Percentiles rank a stretch among this genome's conserved stretches.
phyloP scores from a whole-genome alignment of 2,329 filamentous ascomycete genomes.

The Alternaria novae-zelandiae region DNA sequence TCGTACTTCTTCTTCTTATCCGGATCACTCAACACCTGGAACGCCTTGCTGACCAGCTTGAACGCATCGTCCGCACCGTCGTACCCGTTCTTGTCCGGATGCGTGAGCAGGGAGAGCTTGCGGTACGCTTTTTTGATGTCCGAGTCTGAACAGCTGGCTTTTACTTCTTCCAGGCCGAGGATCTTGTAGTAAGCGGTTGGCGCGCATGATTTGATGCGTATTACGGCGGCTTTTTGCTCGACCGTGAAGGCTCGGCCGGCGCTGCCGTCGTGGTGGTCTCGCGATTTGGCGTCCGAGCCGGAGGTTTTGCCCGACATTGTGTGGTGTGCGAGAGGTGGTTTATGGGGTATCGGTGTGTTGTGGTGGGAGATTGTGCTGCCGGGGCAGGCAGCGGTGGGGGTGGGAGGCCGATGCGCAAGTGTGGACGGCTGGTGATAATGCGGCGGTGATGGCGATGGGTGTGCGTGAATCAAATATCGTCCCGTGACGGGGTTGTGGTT shows the following conservation, averaged over 20 bases:
- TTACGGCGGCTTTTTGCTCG: constrained; percentile 89
- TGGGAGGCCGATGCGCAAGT: constrained; percentile 10
- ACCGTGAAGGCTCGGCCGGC: constrained; percentile 79
- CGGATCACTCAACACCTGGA: constrained; percentile 88
- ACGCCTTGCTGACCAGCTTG: constrained; percentile 95
- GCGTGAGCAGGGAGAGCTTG: constrained; percentile 90
- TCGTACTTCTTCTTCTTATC: constrained; percentile 93
- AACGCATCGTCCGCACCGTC: constrained; percentile 96
- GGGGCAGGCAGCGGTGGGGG: constrained; percentile 9
- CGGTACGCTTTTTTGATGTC: constrained; percentile 99
- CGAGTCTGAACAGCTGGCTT: constrained; percentile 71
- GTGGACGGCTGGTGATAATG: constrained; percentile 1
- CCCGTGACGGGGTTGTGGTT: neutral
- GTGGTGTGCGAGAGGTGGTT: constrained; percentile 19
- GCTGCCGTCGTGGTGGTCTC: constrained; percentile 78
- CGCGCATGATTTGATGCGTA: constrained; percentile 83
- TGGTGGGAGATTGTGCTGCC: constrained; percentile 11
- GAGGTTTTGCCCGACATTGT: constrained; percentile 53
- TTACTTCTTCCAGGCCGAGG: constrained; percentile 71
- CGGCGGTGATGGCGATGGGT: neutral
- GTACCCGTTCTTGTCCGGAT: constrained; percentile 98
- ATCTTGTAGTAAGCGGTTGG: constrained; percentile 97
- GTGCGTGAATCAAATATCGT: neutral
- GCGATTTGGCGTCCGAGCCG: constrained; percentile 53
- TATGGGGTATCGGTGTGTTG: constrained; percentile 4